A percentile compares a stretch with the other conserved stretches of the same genome.
phyloP scores from a whole-genome alignment of 306 rosid genomes.

The Lithocarpus polystachyus region DNA sequence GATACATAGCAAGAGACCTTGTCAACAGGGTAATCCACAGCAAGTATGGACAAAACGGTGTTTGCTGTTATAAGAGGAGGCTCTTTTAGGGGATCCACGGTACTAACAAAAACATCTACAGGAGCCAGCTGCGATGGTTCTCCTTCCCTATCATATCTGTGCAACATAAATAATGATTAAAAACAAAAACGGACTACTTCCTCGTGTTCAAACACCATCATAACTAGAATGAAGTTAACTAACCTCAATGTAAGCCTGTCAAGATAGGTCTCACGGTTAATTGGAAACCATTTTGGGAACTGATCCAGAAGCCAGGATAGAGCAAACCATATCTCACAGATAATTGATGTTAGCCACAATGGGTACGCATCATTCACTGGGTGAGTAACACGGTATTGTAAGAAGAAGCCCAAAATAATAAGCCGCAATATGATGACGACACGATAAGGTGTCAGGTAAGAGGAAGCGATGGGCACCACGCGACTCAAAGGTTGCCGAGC shows the following conservation, averaged over 20 bases:
- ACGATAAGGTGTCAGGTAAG: conserved; percentile 92
- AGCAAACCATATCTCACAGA: conserved; percentile 99
- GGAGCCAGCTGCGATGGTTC: conserved; percentile 96
- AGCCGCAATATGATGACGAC: conserved; percentile 86
- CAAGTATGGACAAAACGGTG: conserved; percentile 96
- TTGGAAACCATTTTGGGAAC: conserved; percentile 95
- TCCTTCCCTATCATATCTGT: conserved; percentile 94
- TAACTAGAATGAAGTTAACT: conserved; percentile 11
- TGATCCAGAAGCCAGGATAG: conserved; percentile 97
- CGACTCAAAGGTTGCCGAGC: conserved; percentile 96
- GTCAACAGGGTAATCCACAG: conserved; percentile 99
- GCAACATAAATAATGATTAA: conserved; percentile 27
- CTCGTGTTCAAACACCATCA: not conserved
- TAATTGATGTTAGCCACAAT: conserved; percentile 88
- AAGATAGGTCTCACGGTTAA: conserved; percentile 94
- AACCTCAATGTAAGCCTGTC: conserved; percentile 90
- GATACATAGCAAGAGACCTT: conserved; percentile 98
- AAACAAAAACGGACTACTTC: conserved; percentile 5
- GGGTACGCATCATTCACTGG: conserved; percentile 95
- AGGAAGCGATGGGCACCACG: conserved; percentile 79
- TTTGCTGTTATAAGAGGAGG: conserved; percentile 95
- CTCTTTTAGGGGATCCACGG: conserved; percentile 99
- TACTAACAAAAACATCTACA: conserved; percentile 90
- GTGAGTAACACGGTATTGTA: conserved; percentile 95
- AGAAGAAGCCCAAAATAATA: conserved; percentile 88